Base-by-base conservation (phyloP, 2,329 filamentous ascomycete genomes). In the Scolecobasidium constrictum region DNA sequence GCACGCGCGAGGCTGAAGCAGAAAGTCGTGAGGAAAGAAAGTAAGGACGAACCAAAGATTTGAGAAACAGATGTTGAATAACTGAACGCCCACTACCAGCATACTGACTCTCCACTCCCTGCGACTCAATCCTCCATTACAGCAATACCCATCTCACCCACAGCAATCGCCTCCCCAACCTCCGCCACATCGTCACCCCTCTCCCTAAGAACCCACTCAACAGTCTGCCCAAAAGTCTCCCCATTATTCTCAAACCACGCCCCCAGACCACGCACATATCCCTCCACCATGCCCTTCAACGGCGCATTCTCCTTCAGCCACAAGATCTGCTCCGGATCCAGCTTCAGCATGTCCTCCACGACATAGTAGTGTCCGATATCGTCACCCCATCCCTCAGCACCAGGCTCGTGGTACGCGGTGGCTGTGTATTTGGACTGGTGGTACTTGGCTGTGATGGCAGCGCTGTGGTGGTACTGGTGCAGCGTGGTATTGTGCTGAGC, bases 111-210 rank as follows among this genome's bases (percentile, higher is more conserved):
- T 16, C 17, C 35, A 37, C 11, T 17, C 35, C 35, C 11, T 37
- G 9, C 9, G 11, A 9, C 35, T 36, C 35, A 45, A 35, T 38
- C 38, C 16, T 55, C 53, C 20, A 42, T 34, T 5, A 63, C 47
- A 38, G 59, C 64, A 47, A 94, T 58, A 66, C 94, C 48, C 76
- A 84, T 51, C 76, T 85, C 64, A 65, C 93, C 46, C 68, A 83
- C 54, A 74, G 79, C 56, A 76, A 81, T 43, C 69, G 82, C 47
- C 63, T 77, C 36, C 71, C 78, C 55, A 77, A 95, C 55, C 35
- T 67, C 68, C 23, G 61, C 61, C 5, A 69, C 54, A 48, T 75
- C 66, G 36, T 69, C 66, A 1, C 72, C 73, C 6, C 76, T 56
- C 55, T 78, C 71, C 42, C 60, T 63, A 46, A 78, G 53, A 34